phyloP scores from a whole-genome alignment of 345 rosid genomes.

The Eutrema japonicum region DNA sequence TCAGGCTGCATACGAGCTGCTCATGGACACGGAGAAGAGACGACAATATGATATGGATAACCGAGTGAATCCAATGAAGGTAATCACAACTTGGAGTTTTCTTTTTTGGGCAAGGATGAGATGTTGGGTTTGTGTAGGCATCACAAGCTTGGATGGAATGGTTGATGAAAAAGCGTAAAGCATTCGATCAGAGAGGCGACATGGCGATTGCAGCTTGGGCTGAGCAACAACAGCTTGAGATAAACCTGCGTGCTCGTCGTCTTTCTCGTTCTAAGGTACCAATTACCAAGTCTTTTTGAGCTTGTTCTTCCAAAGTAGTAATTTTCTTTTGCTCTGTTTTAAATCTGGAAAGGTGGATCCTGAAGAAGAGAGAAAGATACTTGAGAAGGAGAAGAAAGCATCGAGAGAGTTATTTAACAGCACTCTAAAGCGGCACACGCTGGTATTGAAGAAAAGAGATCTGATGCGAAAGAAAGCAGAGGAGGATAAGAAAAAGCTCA shows the following conservation, averaged over 20 bases:
- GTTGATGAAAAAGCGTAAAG: conserved; percentile 88
- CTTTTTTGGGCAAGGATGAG: not conserved
- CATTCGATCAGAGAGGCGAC: conserved; percentile 93
- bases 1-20: conserved; percentile 97
- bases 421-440: conserved; percentile 79
- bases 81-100: conserved; percentile 9
- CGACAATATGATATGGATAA: conserved; percentile 81
- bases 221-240: conserved; percentile 92
- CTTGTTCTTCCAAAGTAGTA: not conserved
- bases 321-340: not conserved
- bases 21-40: conserved; percentile 72
- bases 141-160: conserved; percentile 99
- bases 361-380: conserved; percentile 80
- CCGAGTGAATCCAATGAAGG: conserved; percentile 92
- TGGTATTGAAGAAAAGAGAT: conserved; percentile 87
- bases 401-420: conserved; percentile 62
- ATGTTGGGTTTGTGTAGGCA: conserved; percentile 56
- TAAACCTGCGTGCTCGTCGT: conserved; percentile 81
- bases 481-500: conserved; percentile 65
- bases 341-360: conserved; percentile 65
- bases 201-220: conserved; percentile 98
- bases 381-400: conserved; percentile 85
- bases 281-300: conserved; percentile 2
- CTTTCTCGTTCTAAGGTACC: conserved; percentile 88
- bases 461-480: conserved; percentile 85